These are phyloP conservation scores for Chenopodium album DNA, from an alignment of 148 eudicot species.

Conservation along the genomic window DNA sequence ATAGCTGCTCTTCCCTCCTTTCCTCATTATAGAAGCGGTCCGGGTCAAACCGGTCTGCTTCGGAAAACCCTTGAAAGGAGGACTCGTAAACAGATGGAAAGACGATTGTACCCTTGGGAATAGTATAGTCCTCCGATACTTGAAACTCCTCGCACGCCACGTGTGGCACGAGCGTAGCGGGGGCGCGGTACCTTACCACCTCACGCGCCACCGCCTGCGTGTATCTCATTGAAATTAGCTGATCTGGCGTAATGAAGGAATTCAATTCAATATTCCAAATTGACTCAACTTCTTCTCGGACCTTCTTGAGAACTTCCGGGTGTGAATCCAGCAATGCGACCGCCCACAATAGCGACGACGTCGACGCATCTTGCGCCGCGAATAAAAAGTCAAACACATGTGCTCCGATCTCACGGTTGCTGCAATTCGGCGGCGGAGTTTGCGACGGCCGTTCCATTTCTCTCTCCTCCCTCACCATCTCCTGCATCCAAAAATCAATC, in stretches of 20 bases:
- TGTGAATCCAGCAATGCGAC: conserved; percentile 64
- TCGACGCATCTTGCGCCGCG: conserved; percentile 88
- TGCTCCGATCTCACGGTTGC: conserved; percentile 44
- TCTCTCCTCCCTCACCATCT: conserved; percentile 40
- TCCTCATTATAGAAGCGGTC: conserved; percentile 70
- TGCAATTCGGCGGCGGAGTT: conserved; percentile 33
- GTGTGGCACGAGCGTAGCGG: conserved; percentile 85
- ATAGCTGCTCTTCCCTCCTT: conserved; percentile 61
- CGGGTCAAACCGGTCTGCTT: conserved; percentile 76
- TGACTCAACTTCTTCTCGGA: conserved; percentile 45
- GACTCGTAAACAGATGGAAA: conserved; percentile 89
- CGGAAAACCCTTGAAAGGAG: conserved; percentile 73
- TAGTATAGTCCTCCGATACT: conserved; percentile 43
- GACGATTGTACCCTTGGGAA: conserved; percentile 77
- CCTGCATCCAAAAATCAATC: conserved; percentile 86
- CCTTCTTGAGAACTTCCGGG: conserved; percentile 52
- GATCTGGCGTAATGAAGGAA: conserved; percentile 47
- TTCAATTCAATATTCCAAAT: conserved; percentile 49
- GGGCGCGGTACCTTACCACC: conserved; percentile 59
- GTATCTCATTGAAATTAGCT: conserved; percentile 57
- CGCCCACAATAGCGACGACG: conserved; percentile 82
- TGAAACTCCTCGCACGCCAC: conserved; percentile 61
- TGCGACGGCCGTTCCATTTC: conserved; percentile 9
- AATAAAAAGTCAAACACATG: conserved; percentile 77
- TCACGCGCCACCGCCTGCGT: conserved; percentile 95